Evolutionary conservation across 768 basidiomycete genomes (phyloP), one percentile per base, ranked within the genome.

Genomic region (Hemileccinum impolitum): DNA sequence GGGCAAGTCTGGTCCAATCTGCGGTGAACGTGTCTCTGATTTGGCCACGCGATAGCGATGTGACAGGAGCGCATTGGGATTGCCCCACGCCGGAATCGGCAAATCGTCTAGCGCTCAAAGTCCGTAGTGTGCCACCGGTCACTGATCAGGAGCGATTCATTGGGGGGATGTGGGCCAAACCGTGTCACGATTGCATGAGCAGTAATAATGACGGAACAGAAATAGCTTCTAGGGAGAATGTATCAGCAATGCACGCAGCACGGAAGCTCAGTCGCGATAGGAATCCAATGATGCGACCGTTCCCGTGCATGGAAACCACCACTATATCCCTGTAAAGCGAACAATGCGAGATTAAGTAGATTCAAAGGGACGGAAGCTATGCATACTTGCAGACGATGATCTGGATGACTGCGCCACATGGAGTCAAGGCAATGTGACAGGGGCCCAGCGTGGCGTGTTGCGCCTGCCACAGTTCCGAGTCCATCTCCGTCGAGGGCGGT

Each of bases 331-430:
- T 30, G 51, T 57, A 17, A 25, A 55, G 60, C 51, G 46, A 35
- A 65, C 60, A 59, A 60, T 54, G 57, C 54, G 23, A 45, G 18
- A 64, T 62, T 35, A 31, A 42, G 56, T 44, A 59, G 48, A 36
- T 43, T 54, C 42, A 56, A 57, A 47, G 51, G 28, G 34, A 25
- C 32, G 34, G 52, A 45, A 46, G 39, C 42, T 26, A 39, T 39
- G 45, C 43, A 39, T 11, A 25, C 43, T 13, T 23, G 15, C 26
- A 41, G 12, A 46, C 11, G 35, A 21, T 17, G 35, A 21, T 17
- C 39, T 39, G 45, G 51, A 55, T 26, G 40, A 32, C 39, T 49
- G 46, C 41, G 42, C 53, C 48, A 43, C 48, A 46, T 40, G 43
- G 43, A 18, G 12, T 31, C 11, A 52, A 17, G 38, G 39, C 10